Evolutionary conservation across 768 basidiomycete genomes (phyloP).

Genomic region (Russula sp.): DNA sequence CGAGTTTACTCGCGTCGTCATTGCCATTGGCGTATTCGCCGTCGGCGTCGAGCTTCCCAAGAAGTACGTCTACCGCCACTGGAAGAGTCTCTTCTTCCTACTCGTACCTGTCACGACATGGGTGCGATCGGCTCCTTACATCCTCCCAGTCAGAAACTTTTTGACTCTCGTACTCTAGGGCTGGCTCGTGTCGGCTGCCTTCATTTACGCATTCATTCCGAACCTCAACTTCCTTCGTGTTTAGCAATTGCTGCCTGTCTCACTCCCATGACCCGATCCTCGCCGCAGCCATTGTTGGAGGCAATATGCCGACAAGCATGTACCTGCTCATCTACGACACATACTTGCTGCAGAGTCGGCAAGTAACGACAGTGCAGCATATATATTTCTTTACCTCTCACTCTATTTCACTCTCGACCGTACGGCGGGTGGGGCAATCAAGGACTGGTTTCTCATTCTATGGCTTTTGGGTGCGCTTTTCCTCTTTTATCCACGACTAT

Average conservation of each 20-base stretch:
- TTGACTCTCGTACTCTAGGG: slow-evolving; percentile 48
- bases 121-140: slow-evolving; percentile 46
- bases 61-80: slow-evolving; percentile 91
- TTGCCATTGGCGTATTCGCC: slow-evolving; percentile 96
- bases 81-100: slow-evolving; percentile 84
- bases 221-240: slow-evolving; percentile 79
- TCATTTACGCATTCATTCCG: slow-evolving; percentile 92
- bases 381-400: slow-evolving; percentile 88
- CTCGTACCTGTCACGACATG: slow-evolving; percentile 83
- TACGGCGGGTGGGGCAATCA: slow-evolving; percentile 59
- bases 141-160: background rate
- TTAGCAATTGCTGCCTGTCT: slow-evolving; percentile 90
- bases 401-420: slow-evolving; percentile 79
- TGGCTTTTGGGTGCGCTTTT: slow-evolving; percentile 63
- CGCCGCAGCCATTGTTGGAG: slow-evolving; percentile 91
- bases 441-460: slow-evolving; percentile 83
- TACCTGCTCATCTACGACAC: slow-evolving; percentile 75
- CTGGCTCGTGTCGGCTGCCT: slow-evolving; percentile 88
- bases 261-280: slow-evolving; percentile 92
- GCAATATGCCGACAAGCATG: slow-evolving; percentile 97
- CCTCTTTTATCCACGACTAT: slow-evolving; percentile 5
- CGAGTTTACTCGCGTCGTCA: slow-evolving; percentile 86
- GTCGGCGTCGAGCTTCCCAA: slow-evolving; percentile 97
- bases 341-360: slow-evolving; percentile 75
- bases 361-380: slow-evolving; percentile 96